Conservation (phyloP, 352 stramenopile genomes). For the Plasmopara viticola region DNA sequence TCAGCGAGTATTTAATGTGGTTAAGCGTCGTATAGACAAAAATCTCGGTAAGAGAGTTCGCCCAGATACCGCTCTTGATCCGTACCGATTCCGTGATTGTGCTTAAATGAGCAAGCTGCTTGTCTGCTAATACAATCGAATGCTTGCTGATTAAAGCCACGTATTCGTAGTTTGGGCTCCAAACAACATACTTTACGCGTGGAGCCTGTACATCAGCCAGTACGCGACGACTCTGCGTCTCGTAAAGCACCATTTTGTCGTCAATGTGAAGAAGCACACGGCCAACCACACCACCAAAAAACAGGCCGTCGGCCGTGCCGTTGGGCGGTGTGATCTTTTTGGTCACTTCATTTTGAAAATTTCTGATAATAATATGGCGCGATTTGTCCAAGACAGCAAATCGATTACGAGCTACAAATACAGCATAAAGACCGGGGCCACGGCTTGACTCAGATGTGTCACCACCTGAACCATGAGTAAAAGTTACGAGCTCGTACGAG, state of each 20-base stretch:
- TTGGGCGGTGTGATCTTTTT: conserved; percentile 96
- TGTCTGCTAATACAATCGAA: conserved; percentile 95
- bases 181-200: conserved; percentile 97
- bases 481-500: conserved; percentile 97
- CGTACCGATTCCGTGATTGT: conserved; percentile 96
- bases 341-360: conserved; percentile 98
- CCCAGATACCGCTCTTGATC: conserved; percentile 93
- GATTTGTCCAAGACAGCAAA: conserved; percentile 98
- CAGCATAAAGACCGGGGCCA: conserved; percentile 91
- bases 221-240: conserved; percentile 95
- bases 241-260: conserved; percentile 97
- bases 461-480: conserved; percentile 65
- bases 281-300: conserved; percentile 96
- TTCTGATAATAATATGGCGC: conserved; percentile 97
- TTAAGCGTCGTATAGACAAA: conserved; percentile 98
- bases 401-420: conserved; percentile 97
- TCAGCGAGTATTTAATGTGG: conserved; percentile 91
- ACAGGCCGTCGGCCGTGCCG: conserved; percentile 92
- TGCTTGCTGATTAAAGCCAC: conserved; percentile 98
- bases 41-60: conserved; percentile 86
- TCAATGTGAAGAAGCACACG: conserved; percentile 95
- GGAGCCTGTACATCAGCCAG: conserved; percentile 94
- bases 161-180: conserved; percentile 95
- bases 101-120: conserved; percentile 96
- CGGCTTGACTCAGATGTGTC: conserved; percentile 91